phyloP scores from a whole-genome alignment of 2,329 filamentous ascomycete species.

The Pseudocercospora pini-densiflorae region DNA sequence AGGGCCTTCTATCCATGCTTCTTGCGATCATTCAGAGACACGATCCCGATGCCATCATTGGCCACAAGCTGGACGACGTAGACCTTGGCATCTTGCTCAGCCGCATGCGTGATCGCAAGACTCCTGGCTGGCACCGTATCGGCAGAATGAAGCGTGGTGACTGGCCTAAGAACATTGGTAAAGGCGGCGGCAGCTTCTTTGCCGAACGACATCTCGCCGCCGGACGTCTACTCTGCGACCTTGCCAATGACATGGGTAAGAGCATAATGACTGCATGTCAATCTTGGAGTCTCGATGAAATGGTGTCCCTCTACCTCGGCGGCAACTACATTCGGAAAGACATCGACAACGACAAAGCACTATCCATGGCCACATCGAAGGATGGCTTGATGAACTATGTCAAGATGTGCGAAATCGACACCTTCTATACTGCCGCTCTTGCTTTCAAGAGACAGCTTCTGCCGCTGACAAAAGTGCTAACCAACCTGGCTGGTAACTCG shows the following conservation, averaged over 20 bases:
- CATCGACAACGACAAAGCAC: slow-evolving; percentile 82
- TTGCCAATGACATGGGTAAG: slow-evolving; percentile 96
- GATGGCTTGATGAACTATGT: slow-evolving; percentile 92
- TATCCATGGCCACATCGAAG: slow-evolving; percentile 79
- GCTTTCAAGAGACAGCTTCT: slow-evolving; percentile 89
- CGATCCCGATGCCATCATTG: slow-evolving; percentile 92
- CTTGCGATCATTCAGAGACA: slow-evolving; percentile 84
- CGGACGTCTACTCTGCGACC: slow-evolving; percentile 87
- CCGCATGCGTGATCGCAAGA: slow-evolving; percentile 86
- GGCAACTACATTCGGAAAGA: slow-evolving; percentile 76
- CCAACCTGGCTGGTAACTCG: slow-evolving; percentile 95
- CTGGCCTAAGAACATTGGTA: slow-evolving; percentile 88
- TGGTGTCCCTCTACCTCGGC: slow-evolving; percentile 88
- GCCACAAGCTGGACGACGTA: slow-evolving; percentile 95
- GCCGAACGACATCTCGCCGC: slow-evolving; percentile 88
- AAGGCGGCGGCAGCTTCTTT: slow-evolving; percentile 87
- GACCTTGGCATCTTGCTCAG: slow-evolving; percentile 91
- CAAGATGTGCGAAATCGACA: slow-evolving; percentile 92
- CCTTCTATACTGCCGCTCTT: slow-evolving; percentile 91
- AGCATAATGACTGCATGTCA: slow-evolving; percentile 97
- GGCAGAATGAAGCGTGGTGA: slow-evolving; percentile 80
- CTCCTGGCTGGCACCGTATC: slow-evolving; percentile 91
- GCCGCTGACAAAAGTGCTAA: slow-evolving; percentile 90
- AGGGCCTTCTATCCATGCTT: slow-evolving; percentile 84
- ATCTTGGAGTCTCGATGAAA: slow-evolving; percentile 97